phyloP scores from a whole-genome alignment of 1,139 yeast species.

The Tardiomyces digboiensis region DNA sequence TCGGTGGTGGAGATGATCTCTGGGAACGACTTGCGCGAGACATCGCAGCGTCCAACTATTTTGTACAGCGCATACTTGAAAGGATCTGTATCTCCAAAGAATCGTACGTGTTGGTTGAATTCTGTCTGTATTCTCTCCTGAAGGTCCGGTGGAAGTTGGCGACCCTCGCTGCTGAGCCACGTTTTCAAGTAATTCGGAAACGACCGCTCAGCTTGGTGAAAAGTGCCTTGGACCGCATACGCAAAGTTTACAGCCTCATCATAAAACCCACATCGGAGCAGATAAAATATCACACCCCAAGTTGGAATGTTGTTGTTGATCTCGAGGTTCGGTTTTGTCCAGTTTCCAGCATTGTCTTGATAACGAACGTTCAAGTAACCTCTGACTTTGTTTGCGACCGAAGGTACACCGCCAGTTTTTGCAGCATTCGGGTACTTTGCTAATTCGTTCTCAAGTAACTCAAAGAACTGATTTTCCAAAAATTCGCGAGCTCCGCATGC shows the following conservation, averaged over 20 bases:
- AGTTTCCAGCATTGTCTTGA: constrained; percentile 30
- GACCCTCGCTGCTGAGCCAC: constrained; percentile 50
- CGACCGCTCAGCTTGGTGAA: constrained; percentile 76
- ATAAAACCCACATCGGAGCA: constrained; percentile 74
- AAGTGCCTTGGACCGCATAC: constrained; percentile 42
- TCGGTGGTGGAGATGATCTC: constrained; percentile 70
- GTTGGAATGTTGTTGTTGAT: constrained; percentile 77
- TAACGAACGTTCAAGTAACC: constrained; percentile 46
- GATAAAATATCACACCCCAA: constrained; percentile 85
- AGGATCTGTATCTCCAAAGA: constrained; percentile 67
- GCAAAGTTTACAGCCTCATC: constrained; percentile 65
- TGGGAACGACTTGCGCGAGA: constrained; percentile 63
- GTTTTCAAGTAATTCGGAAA: constrained; percentile 75
- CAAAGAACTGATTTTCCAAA: constrained; percentile 70
- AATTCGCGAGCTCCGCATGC: constrained; percentile 48
- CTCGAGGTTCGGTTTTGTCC: constrained; percentile 43
- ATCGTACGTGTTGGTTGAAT: constrained; percentile 75
- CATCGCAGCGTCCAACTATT: constrained; percentile 85
- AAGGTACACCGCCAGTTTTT: constrained; percentile 51
- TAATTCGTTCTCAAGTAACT: constrained; percentile 64
- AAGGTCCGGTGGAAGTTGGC: constrained; percentile 53
- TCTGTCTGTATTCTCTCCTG: constrained; percentile 68
- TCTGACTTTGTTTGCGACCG: constrained; percentile 59
- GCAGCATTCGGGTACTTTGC: constrained; percentile 50
- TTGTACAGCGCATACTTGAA: constrained; percentile 87